Percentiles rank a stretch among this genome's conserved stretches.
phyloP scores from a whole-genome alignment of 306 rosid species.

The Senna siamea region DNA sequence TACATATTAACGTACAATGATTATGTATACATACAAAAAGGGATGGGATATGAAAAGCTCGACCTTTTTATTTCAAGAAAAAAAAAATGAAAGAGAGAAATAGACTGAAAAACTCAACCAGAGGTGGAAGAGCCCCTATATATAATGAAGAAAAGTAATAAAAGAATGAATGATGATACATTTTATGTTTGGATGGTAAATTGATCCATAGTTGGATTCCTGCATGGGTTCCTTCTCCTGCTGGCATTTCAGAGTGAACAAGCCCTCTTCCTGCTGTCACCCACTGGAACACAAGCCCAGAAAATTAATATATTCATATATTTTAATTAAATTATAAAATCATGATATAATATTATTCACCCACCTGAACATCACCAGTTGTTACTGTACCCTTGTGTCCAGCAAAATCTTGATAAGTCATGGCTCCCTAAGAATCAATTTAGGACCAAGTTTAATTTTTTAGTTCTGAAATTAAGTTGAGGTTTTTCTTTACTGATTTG shows the following conservation, averaged over 20 bases:
- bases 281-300: conserved; percentile 51
- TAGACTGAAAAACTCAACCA: too few species aligned
- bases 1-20: not conserved
- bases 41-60: too few species aligned
- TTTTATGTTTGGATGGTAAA: conserved; percentile 57
- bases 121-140: too few species aligned
- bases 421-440: conserved; percentile 52
- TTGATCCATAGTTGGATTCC: conserved; percentile 79
- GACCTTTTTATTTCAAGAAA: too few species aligned
- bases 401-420: conserved; percentile 68
- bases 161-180: conserved; percentile 30
- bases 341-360: too few species aligned
- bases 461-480: not conserved
- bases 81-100: too few species aligned
- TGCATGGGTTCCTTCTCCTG: conserved; percentile 58
- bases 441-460: not conserved
- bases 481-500: too few species aligned
- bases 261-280: conserved; percentile 80
- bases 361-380: conserved; percentile 70
- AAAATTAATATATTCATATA: too few species aligned
- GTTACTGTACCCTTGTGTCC: conserved; percentile 64
- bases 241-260: conserved; percentile 81
- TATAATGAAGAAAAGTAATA: not conserved
- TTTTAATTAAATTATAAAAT: too few species aligned
- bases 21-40: too few species aligned